A percentile compares a stretch with the other conserved stretches of the same genome.
phyloP scores from a whole-genome alignment of 1,139 yeast genomes.

The Diutina catenulata region DNA sequence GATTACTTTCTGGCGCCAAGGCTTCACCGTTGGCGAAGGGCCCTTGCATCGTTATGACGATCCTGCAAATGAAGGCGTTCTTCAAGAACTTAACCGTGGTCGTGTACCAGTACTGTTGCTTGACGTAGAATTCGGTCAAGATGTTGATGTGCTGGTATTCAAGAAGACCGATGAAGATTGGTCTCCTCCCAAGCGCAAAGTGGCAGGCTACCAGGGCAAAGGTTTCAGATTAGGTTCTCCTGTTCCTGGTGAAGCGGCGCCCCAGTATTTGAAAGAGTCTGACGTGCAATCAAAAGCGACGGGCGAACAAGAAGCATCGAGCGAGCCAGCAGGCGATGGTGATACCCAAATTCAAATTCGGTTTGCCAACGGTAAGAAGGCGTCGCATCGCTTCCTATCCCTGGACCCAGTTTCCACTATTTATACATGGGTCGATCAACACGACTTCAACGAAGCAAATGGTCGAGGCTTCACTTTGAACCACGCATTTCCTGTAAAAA shows the following conservation, averaged over 20 bases:
- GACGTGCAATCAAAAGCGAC: constrained; percentile 8
- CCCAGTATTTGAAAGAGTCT: constrained; percentile 10
- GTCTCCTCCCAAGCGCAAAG: constrained; percentile 52
- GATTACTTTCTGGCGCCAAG: constrained; percentile 92
- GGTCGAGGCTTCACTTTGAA: constrained; percentile 52
- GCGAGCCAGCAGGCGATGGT: constrained; percentile 33
- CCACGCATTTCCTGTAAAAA: constrained; percentile 76
- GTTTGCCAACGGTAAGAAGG: constrained; percentile 69
- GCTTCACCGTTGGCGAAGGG: constrained; percentile 91
- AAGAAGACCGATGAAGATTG: constrained; percentile 76
- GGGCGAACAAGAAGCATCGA: constrained; percentile 10
- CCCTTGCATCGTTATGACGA: constrained; percentile 79
- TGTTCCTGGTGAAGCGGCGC: constrained; percentile 52
- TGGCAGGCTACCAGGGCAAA: constrained; percentile 65
- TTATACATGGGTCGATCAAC: constrained; percentile 51
- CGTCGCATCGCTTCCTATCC: constrained; percentile 53
- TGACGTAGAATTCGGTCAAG: constrained; percentile 82
- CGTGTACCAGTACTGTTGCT: constrained; percentile 84
- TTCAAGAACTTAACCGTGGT: constrained; percentile 77
- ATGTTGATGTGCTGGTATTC: constrained; percentile 87
- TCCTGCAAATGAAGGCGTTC: constrained; percentile 66
- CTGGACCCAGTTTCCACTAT: constrained; percentile 55
- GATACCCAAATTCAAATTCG: constrained; percentile 76
- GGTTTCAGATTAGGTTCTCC: constrained; percentile 93
- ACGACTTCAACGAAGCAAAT: constrained; percentile 27